Evolutionary conservation across 805 yeast species (phyloP), one percentile per base, ranked within the genome.

Genomic region (Tetrapisispora pingtungensis): DNA sequence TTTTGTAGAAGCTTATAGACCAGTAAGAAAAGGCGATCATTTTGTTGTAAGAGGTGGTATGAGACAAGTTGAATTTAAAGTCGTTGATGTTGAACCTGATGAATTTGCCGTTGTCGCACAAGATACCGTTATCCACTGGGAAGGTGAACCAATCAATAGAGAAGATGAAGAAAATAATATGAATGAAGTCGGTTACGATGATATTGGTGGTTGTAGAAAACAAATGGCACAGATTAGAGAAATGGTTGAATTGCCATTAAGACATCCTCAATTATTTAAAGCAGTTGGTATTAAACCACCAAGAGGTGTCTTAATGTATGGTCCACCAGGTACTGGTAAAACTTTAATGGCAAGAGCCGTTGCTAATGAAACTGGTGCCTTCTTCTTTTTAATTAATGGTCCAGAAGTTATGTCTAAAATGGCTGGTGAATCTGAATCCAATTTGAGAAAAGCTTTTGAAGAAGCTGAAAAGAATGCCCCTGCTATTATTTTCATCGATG

Each of bases 251-350:
- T 77, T 93, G 67, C 98, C 98, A 22, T 76, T 93, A 59, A 84
- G 98, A 72, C 98, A 93, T 67, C 98, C 98, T 42, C 97, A 93
- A 70, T 77, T 93, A 58, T 93, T 93, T 76, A 93, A 93, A 72
- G 81, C 94, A 33, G 90, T 93, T 61, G 98, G 98, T 77, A 93
- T 93, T 65, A 93, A 93, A 67, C 98, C 98, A 36, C 98, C 98
- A 53, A 85, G 87, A 67, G 98, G 98, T 73, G 88, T 93, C 49
- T 77, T 93, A 61, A 85, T 86, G 95, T 93, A 84, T 66, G 98
- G 98, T 61, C 98, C 98, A 41, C 98, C 98, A 30, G 98, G 98
- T 78, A 93, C 98, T 14, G 98, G 98, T 84, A 93, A 93, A 70
- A 93, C 98, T 28, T 74, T 93, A 55, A 88, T 93, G 96, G 98